These are phyloP conservation scores for Clonostachys chloroleuca DNA, from an alignment of 2,329 filamentous ascomycete genomes.

Conservation along the genomic window DNA sequence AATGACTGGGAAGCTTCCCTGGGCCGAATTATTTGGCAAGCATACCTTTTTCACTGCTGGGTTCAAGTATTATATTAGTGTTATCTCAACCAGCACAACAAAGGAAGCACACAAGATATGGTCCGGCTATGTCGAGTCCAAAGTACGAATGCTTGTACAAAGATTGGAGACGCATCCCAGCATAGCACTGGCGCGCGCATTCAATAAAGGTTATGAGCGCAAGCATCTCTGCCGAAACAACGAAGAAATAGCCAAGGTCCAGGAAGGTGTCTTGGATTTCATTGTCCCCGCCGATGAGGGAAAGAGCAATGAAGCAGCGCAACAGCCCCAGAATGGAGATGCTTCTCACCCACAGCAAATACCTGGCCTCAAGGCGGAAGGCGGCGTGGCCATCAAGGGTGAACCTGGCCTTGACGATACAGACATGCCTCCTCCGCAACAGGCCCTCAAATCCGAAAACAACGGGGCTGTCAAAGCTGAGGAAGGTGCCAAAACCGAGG, in stretches of 20 bases:
- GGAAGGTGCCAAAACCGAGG: constrained; percentile 17
- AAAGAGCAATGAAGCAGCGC: constrained; percentile 25
- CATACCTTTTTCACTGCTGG: constrained; percentile 91
- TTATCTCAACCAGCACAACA: constrained; percentile 76
- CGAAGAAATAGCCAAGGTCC: constrained; percentile 45
- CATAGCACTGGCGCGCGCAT: constrained; percentile 82
- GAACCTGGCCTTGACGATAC: constrained; percentile 4
- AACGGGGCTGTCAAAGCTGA: constrained; percentile 12
- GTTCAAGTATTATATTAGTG: constrained; percentile 93
- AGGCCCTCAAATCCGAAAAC: constrained; percentile 30
- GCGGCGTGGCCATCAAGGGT: neutral
- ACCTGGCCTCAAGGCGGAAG: constrained; percentile 6
- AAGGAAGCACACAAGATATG: constrained; percentile 83
- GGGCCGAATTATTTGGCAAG: constrained; percentile 85
- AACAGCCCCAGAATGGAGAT: constrained; percentile 7
- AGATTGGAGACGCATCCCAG: constrained; percentile 76
- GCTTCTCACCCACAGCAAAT: no score
- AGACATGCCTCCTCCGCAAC: neutral
- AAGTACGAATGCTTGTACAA: constrained; percentile 79
- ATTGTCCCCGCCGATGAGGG: constrained; percentile 10
- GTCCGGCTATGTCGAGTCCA: constrained; percentile 92
- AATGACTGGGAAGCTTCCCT: constrained; percentile 68
- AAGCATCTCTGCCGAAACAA: constrained; percentile 64
- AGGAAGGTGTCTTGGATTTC: constrained; percentile 46
- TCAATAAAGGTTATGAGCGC: constrained; percentile 88